Evolutionary conservation across 371 early-diverging fungal species (phyloP).

Genomic region (Circinella minor): DNA sequence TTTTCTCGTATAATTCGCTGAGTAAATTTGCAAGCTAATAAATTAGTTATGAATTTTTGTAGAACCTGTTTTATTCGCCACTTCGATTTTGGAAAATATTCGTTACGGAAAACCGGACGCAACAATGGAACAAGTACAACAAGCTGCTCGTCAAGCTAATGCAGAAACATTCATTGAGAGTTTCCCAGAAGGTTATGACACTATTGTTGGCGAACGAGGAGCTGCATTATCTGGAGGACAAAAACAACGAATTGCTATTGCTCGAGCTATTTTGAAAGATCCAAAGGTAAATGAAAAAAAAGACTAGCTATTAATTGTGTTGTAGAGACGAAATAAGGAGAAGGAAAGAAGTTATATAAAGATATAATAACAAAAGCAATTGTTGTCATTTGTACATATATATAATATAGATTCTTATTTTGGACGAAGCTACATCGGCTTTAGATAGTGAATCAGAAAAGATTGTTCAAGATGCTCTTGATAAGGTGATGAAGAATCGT

Average conservation of each 20-base stretch:
- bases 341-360: no score
- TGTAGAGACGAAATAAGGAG: no score
- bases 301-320: no score
- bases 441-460: constrained; percentile 69
- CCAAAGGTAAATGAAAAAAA: constrained; percentile 48
- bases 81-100: constrained; percentile 79
- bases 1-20: neutral
- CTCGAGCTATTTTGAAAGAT: constrained; percentile 76
- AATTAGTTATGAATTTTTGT: neutral
- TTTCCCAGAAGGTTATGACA: constrained; percentile 76
- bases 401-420: constrained; percentile 55
- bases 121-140: constrained; percentile 60
- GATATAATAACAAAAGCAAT: neutral
- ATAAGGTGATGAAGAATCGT: constrained; percentile 66
- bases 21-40: neutral
- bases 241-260: constrained; percentile 71
- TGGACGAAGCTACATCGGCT: constrained; percentile 84
- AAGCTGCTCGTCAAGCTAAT: constrained; percentile 75
- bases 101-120: constrained; percentile 63
- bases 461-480: constrained; percentile 72
- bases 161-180: constrained; percentile 68
- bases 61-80: constrained; percentile 77
- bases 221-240: constrained; percentile 84
- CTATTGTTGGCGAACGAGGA: constrained; percentile 71
- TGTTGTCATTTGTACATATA: neutral